Evolutionary conservation across 805 yeast species (phyloP).

Genomic region (Yarrowia deformans): DNA sequence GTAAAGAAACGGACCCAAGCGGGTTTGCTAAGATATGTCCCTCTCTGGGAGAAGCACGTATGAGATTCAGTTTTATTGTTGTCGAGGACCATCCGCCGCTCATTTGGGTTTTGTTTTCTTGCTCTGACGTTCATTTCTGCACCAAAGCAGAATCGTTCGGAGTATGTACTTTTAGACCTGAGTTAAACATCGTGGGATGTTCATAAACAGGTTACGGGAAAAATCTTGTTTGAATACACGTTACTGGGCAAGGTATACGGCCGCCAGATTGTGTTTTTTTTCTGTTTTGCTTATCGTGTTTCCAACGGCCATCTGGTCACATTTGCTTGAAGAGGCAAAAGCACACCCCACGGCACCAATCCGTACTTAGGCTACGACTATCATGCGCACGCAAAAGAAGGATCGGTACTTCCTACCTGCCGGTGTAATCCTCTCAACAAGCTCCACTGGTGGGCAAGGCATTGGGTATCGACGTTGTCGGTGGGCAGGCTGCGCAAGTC

Average conservation of each 20-base stretch:
- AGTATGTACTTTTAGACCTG: neutral
- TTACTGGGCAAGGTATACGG: neutral
- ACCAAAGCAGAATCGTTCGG: no score
- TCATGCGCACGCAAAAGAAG: constrained; percentile 2
- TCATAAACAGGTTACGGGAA: neutral
- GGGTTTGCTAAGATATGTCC: neutral
- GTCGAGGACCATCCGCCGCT: neutral
- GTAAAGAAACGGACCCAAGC: neutral
- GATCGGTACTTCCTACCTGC: neutral
- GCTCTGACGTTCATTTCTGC: constrained; percentile 10
- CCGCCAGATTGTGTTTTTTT: neutral
- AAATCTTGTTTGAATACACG: neutral
- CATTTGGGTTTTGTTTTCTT: neutral
- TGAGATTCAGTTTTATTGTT: constrained; percentile 8
- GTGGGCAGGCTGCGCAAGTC: neutral
- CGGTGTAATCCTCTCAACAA: neutral
- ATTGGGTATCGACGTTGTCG: no score
- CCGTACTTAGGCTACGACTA: neutral
- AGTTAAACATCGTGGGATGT: neutral
- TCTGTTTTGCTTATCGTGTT: neutral
- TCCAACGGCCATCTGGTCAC: neutral
- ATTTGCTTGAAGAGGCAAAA: neutral
- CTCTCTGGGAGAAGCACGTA: neutral
- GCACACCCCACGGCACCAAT: neutral
- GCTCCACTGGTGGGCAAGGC: neutral